Conservation (phyloP, 2,329 filamentous ascomycete genomes). For the Aureobasidium lini region DNA sequence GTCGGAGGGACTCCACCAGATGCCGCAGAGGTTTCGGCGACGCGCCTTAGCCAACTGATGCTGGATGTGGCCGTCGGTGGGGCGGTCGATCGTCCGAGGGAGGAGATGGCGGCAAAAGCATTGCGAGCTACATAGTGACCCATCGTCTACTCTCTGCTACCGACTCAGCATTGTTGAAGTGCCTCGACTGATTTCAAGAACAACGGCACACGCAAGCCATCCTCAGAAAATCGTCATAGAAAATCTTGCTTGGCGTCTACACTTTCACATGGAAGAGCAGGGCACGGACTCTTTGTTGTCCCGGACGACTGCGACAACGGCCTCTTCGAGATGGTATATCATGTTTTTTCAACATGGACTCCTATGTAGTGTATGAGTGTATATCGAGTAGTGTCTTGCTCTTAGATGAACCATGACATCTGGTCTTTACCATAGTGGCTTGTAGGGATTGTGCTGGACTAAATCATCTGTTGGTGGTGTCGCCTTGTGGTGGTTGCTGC, state of each 20-base stretch:
- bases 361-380: too few relatives aligned
- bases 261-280: constrained; percentile 3
- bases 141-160: constrained; percentile 9
- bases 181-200: constrained; percentile 2
- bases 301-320: neutral
- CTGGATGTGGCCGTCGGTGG: neutral
- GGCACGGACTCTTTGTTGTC: neutral
- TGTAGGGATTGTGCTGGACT: too few relatives aligned
- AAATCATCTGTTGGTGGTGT: too few relatives aligned
- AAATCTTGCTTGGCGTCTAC: constrained; percentile 1
- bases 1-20: neutral
- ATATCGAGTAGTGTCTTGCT: too few relatives aligned
- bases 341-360: too few relatives aligned
- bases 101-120: constrained; percentile 6
- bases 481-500: too few relatives aligned
- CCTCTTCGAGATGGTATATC: too few relatives aligned
- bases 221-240: constrained; percentile 5
- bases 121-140: constrained; percentile 12
- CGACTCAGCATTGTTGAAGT: constrained; percentile 13
- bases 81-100: neutral
- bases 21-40: neutral
- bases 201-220: neutral
- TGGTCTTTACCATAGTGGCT: too few relatives aligned
- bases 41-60: neutral
- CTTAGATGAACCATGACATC: too few relatives aligned